These are phyloP conservation scores for Leucosporidium creatinivorum DNA, from an alignment of 768 basidiomycete species.

Conservation along the genomic window DNA sequence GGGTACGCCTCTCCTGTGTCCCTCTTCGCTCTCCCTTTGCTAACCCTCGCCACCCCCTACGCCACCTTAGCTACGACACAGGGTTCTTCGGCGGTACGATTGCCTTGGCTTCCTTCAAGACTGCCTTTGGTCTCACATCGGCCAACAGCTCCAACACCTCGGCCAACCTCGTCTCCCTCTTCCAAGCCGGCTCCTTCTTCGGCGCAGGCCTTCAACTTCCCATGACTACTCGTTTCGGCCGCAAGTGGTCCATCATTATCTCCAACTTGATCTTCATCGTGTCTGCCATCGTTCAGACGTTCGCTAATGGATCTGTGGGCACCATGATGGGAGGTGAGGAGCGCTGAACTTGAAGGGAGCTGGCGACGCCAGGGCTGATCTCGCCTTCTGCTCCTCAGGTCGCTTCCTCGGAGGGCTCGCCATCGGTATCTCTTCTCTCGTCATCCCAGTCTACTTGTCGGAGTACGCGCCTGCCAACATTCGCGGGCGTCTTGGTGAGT, in stretches of 20 bases:
- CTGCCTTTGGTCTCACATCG: constrained; percentile 45
- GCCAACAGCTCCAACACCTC: constrained; percentile 44
- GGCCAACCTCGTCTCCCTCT: constrained; percentile 46
- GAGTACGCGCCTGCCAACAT: constrained; percentile 42
- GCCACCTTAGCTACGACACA: constrained; percentile 41
- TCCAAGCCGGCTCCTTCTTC: constrained; percentile 67
- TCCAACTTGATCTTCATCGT: constrained; percentile 52
- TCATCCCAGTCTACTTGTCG: constrained; percentile 47
- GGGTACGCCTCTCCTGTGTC: too few species aligned
- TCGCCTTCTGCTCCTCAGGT: constrained; percentile 44
- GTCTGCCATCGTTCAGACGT: constrained; percentile 43
- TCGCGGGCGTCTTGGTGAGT: too few species aligned
- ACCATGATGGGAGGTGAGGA: too few species aligned
- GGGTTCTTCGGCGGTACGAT: constrained; percentile 46
- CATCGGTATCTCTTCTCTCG: constrained; percentile 39
- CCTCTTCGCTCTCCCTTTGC: too few species aligned
- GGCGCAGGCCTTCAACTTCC: constrained; percentile 53
- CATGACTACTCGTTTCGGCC: constrained; percentile 54
- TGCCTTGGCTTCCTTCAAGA: constrained; percentile 46
- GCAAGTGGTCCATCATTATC: constrained; percentile 48
- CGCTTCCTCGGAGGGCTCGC: constrained; percentile 47
- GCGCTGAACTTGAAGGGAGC: too few species aligned
- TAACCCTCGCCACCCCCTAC: too few species aligned
- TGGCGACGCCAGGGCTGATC: constrained; percentile 1
- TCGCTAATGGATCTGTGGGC: constrained; percentile 29